A percentile compares a stretch with the other conserved stretches of the same genome.
Conservation (phyloP, 1,284 basidiomycete species). For the Takashimella koratensis region DNA sequence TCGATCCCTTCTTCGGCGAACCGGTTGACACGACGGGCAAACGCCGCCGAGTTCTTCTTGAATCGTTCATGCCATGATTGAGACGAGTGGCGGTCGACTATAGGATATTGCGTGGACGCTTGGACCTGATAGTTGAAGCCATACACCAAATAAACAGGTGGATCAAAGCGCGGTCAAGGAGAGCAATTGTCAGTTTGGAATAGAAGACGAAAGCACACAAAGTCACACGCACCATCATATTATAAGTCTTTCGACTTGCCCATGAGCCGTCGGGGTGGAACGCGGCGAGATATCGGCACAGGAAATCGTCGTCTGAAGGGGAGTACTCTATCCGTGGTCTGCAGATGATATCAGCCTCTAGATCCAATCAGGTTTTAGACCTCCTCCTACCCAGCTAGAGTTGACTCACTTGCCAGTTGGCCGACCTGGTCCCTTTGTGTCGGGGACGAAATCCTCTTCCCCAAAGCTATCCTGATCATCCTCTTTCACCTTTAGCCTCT, state of each 20-base stretch:
- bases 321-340: slow-evolving; percentile 41
- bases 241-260: slow-evolving; percentile 37
- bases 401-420: slow-evolving; percentile 38
- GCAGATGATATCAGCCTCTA: neutral
- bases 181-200: neutral
- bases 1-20: slow-evolving; percentile 19
- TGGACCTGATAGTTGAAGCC: neutral
- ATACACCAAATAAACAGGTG: neutral
- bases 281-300: slow-evolving; percentile 38
- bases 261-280: slow-evolving; percentile 28
- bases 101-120: slow-evolving; percentile 15
- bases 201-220: too few species aligned
- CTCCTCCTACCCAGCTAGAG: neutral
- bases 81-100: slow-evolving; percentile 24
- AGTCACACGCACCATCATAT: slow-evolving; percentile 26
- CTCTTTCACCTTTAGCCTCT: neutral
- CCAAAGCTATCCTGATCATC: slow-evolving; percentile 15
- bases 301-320: slow-evolving; percentile 40
- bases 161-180: neutral
- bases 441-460: slow-evolving; percentile 17
- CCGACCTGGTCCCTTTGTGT: slow-evolving; percentile 32
- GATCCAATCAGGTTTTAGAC: neutral
- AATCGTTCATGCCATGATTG: slow-evolving; percentile 46
- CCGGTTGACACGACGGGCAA: slow-evolving; percentile 20
- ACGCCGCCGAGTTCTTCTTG: slow-evolving; percentile 32